These are phyloP conservation scores for Naematelia encephala DNA, from an alignment of 768 basidiomycete species.

Conservation along the genomic window DNA sequence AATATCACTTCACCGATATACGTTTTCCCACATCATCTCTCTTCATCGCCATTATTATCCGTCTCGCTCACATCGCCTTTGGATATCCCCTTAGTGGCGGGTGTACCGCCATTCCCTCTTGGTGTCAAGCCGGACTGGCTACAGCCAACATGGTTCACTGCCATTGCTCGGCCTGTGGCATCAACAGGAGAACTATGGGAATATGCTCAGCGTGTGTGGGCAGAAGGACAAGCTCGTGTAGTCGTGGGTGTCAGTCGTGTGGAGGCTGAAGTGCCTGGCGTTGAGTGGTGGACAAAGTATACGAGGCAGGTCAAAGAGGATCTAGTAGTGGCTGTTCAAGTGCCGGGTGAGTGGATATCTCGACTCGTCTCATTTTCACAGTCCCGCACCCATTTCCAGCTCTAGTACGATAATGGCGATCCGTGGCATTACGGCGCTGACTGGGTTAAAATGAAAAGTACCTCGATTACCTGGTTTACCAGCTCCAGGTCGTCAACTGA, in stretches of 20 bases:
- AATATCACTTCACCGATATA: conserved; percentile 14
- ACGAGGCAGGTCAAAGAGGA: conserved; percentile 29
- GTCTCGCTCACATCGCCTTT: conserved; percentile 13
- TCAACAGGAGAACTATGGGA: conserved; percentile 34
- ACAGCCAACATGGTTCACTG: conserved; percentile 25
- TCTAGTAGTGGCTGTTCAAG: conserved; percentile 22
- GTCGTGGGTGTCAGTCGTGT: conserved; percentile 23
- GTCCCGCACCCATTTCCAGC: conserved; percentile 21
- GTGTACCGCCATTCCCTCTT: not conserved
- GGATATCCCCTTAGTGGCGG: conserved; percentile 25
- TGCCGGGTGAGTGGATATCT: conserved; percentile 42
- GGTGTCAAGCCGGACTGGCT: conserved; percentile 28
- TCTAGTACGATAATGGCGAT: conserved; percentile 10
- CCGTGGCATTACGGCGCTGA: conserved; percentile 1
- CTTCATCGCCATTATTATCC: conserved; percentile 19
- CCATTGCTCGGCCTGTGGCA: conserved; percentile 28
- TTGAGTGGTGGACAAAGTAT: conserved; percentile 34
- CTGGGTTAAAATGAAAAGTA: conserved; percentile 21
- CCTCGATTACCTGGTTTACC: conserved; percentile 39
- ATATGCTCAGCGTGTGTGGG: conserved; percentile 40
- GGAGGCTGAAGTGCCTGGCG: conserved; percentile 15
- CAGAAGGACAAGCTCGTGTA: conserved; percentile 24
- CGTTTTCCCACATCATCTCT: conserved; percentile 15
- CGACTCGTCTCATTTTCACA: conserved; percentile 11
- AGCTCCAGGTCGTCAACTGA: conserved; percentile 30